Conservation (phyloP, 176 grass and related monocot species). For the Juncus effusus region DNA sequence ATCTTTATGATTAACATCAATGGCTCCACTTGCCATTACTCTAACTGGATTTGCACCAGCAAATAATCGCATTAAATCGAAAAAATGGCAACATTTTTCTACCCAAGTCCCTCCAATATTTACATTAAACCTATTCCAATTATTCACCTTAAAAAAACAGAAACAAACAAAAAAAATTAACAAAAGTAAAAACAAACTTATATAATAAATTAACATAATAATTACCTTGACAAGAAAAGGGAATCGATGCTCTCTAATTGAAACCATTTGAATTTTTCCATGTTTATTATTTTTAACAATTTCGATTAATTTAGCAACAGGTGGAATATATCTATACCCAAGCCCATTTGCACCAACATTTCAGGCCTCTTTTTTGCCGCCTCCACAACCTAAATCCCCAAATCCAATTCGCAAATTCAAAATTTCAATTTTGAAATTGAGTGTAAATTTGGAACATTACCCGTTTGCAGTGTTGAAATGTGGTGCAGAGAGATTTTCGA, state of each 20-base stretch:
- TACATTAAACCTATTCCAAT: conserved; percentile 95
- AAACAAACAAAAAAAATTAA: conserved; percentile 18
- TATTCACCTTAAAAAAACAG: conserved; percentile 55
- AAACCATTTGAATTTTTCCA: conserved; percentile 76
- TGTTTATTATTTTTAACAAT: conserved; percentile 64
- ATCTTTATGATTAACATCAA: conserved; percentile 93
- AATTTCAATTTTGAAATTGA: too few species aligned
- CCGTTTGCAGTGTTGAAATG: conserved; percentile 65
- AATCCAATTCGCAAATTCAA: conserved; percentile 1
- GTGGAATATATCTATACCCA: conserved; percentile 94
- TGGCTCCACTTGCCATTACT: conserved; percentile 92
- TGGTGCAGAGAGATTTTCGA: conserved; percentile 93
- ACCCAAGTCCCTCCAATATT: conserved; percentile 89
- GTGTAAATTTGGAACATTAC: conserved; percentile 26
- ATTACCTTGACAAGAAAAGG: conserved; percentile 96
- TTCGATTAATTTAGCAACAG: conserved; percentile 85
- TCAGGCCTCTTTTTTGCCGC: conserved; percentile 60
- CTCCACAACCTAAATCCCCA: conserved; percentile 45
- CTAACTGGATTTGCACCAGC: conserved; percentile 76
- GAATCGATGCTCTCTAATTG: conserved; percentile 87
- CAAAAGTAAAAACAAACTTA: conserved; percentile 1
- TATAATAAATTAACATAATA: background rate
- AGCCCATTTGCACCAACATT: conserved; percentile 87
- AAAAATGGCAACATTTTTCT: conserved; percentile 97
- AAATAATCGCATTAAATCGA: conserved; percentile 88